Evolutionary conservation across 1,284 basidiomycete species (phyloP).

Genomic region (Ceratobasidium sp.): DNA sequence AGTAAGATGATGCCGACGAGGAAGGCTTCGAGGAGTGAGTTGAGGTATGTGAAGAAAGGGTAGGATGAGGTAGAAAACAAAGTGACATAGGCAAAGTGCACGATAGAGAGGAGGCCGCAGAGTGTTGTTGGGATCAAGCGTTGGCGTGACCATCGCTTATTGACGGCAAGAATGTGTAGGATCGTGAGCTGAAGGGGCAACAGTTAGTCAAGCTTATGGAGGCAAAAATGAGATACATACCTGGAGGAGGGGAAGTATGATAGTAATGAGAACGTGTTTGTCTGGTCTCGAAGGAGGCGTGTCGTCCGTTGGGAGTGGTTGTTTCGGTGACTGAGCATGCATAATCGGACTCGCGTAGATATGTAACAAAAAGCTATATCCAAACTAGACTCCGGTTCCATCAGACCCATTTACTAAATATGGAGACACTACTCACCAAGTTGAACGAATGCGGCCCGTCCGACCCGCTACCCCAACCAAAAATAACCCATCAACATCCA

Average conservation of each 20-base stretch:
- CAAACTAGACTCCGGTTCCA: slow-evolving; percentile 60
- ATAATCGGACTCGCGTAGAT: slow-evolving; percentile 73
- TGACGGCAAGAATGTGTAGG: slow-evolving; percentile 70
- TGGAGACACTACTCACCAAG: slow-evolving; percentile 42
- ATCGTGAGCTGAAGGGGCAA: slow-evolving; percentile 61
- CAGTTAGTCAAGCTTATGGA: slow-evolving; percentile 22
- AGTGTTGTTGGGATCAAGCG: slow-evolving; percentile 73
- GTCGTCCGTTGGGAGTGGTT: slow-evolving; percentile 46
- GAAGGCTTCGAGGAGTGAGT: slow-evolving; percentile 72
- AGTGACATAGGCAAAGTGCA: slow-evolving; percentile 73
- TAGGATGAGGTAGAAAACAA: slow-evolving; percentile 63
- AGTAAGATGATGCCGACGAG: slow-evolving; percentile 66
- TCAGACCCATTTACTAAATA: slow-evolving; percentile 29
- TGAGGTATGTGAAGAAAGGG: slow-evolving; percentile 75
- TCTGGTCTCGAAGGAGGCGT: slow-evolving; percentile 64
- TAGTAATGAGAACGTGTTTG: slow-evolving; percentile 71
- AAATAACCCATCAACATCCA: background rate
- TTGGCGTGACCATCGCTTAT: slow-evolving; percentile 67
- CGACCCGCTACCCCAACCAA: slow-evolving; percentile 15
- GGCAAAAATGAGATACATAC: slow-evolving; percentile 52
- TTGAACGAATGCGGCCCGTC: slow-evolving; percentile 45
- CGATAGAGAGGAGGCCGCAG: slow-evolving; percentile 65
- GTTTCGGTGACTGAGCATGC: slow-evolving; percentile 54
- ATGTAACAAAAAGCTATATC: slow-evolving; percentile 77
- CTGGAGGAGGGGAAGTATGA: slow-evolving; percentile 74